phyloP scores from a whole-genome alignment of 2,329 filamentous ascomycete genomes.

The Aspergillus pseudonomiae region DNA sequence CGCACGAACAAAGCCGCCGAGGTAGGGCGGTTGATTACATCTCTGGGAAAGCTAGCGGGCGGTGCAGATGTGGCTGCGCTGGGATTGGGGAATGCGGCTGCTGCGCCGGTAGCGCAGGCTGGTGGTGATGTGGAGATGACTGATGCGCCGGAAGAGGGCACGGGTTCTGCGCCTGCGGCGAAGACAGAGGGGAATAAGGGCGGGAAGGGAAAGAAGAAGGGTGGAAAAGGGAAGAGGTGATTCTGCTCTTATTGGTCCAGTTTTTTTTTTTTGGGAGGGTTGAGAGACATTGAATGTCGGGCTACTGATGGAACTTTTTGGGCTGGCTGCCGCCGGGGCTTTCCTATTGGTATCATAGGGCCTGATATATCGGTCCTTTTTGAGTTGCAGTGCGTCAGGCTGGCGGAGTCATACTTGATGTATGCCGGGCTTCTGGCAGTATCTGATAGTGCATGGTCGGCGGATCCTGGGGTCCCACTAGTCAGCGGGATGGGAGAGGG shows the following conservation, averaged over 20 bases:
- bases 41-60: slow-evolving; percentile 74
- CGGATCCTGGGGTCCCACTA: no score
- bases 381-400: background rate
- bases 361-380: background rate
- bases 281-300: background rate
- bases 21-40: slow-evolving; percentile 78
- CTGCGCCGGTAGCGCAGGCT: slow-evolving; percentile 31
- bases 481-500: background rate
- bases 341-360: background rate
- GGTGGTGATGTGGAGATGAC: slow-evolving; percentile 37
- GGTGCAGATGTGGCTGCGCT: slow-evolving; percentile 64
- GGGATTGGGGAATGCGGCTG: slow-evolving; percentile 29
- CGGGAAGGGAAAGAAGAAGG: slow-evolving; percentile 59
- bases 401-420: background rate
- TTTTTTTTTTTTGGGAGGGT: background rate
- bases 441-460: background rate
- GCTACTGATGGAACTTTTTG: background rate
- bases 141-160: slow-evolving; percentile 35
- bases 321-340: background rate
- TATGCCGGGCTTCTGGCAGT: background rate
- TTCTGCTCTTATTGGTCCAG: background rate
- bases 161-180: slow-evolving; percentile 29
- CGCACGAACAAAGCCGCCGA: slow-evolving; percentile 88
- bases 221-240: slow-evolving; percentile 73
- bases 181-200: slow-evolving; percentile 34